Evolutionary conservation across 495 filamentous ascomycete species (phyloP).

Genomic region (Daldinia loculata): DNA sequence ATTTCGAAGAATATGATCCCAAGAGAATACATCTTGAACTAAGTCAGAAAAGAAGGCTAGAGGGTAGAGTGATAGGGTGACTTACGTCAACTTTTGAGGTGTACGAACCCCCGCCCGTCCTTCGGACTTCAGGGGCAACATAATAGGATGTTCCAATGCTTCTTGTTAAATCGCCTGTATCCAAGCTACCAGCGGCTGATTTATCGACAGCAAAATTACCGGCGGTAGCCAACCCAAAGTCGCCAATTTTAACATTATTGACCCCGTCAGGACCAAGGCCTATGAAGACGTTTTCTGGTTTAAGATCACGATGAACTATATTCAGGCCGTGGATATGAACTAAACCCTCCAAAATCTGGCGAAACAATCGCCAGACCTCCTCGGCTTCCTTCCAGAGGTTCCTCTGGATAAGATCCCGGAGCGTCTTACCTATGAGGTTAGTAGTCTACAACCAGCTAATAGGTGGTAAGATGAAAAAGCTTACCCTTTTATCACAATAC

Average conservation of each 20-base stretch:
- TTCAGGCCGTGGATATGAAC: conserved; percentile 89
- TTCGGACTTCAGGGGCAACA: conserved; percentile 88
- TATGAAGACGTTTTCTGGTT: conserved; percentile 98
- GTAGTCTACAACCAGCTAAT: neutral
- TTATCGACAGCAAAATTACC: conserved; percentile 76
- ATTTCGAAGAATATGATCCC: conserved; percentile 99
- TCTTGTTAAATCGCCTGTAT: conserved; percentile 68
- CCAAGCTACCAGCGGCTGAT: conserved; percentile 66
- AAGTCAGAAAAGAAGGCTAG: conserved; percentile 19
- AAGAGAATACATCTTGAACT: conserved; percentile 87
- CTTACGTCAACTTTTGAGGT: conserved; percentile 91
- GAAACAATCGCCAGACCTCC: conserved; percentile 87
- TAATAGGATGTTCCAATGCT: conserved; percentile 96
- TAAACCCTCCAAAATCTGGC: conserved; percentile 90
- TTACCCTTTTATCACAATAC: conserved; percentile 90
- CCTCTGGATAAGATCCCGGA: conserved; percentile 88
- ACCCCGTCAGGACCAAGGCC: conserved; percentile 67
- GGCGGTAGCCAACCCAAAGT: conserved; percentile 93
- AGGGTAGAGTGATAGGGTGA: conserved; percentile 23
- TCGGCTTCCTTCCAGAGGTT: conserved; percentile 75
- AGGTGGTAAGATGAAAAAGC: conserved; percentile 29
- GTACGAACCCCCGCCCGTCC: conserved; percentile 76
- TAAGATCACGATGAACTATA: conserved; percentile 97
- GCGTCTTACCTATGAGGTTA: conserved; percentile 62
- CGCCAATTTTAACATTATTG: conserved; percentile 91